phyloP scores from a whole-genome alignment of 345 rosid species.

The Euphorbia lathyris region DNA sequence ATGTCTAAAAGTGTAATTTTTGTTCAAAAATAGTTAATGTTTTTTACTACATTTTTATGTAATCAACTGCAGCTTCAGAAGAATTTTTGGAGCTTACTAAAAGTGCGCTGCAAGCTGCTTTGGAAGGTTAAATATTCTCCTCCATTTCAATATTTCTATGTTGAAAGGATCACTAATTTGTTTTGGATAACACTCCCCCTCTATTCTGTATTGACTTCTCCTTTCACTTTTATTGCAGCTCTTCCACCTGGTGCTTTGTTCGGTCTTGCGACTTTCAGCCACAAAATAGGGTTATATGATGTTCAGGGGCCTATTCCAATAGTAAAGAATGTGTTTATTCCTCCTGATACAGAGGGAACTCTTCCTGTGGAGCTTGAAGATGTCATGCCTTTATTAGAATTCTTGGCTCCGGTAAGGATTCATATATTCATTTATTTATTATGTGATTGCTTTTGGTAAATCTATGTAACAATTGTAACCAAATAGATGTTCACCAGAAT shows the following conservation, averaged over 20 bases:
- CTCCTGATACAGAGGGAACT: slow-evolving; percentile 62
- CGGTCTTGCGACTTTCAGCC: slow-evolving; percentile 92
- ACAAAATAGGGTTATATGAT: slow-evolving; percentile 89
- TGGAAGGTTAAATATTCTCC: slow-evolving; percentile 61
- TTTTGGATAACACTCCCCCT: slow-evolving; percentile 9
- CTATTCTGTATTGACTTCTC: slow-evolving; percentile 7
- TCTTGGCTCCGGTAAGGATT: slow-evolving; percentile 73
- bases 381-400: slow-evolving; percentile 88
- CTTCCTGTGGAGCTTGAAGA: slow-evolving; percentile 77
- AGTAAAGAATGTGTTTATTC: slow-evolving; percentile 81
- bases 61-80: slow-evolving; percentile 68
- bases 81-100: slow-evolving; percentile 97
- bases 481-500: neutral
- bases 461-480: neutral
- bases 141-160: neutral
- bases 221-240: slow-evolving; percentile 43
- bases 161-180: slow-evolving; percentile 14
- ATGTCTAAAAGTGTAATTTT: neutral
- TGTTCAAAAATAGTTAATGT: neutral
- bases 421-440: neutral
- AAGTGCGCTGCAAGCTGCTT: slow-evolving; percentile 84
- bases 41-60: neutral
- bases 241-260: slow-evolving; percentile 84
- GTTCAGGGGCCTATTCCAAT: slow-evolving; percentile 94
- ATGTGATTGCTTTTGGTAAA: neutral